Conservation (phyloP, 176 grass and related monocot species). For the Ampelocalamus luodianensis region DNA sequence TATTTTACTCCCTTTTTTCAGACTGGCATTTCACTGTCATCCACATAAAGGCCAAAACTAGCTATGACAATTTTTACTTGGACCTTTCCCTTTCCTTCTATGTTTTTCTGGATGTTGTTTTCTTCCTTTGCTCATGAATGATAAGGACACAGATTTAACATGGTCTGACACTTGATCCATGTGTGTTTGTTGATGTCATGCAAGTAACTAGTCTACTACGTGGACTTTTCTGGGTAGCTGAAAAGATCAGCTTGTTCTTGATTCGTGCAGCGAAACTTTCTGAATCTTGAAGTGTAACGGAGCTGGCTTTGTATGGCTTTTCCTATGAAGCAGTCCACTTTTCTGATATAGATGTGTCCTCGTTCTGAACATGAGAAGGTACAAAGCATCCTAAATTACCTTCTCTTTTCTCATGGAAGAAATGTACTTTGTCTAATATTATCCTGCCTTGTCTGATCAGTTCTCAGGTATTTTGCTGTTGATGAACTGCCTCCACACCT, state of each 20-base stretch:
- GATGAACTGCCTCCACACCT: conserved; percentile 73
- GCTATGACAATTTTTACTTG: background rate
- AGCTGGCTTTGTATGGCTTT: conserved; percentile 44
- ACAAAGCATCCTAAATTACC: background rate
- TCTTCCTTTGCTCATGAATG: background rate
- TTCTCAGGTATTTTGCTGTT: conserved; percentile 59
- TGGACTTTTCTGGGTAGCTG: conserved; percentile 24
- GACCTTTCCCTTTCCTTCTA: background rate
- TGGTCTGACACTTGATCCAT: conserved; percentile 13
- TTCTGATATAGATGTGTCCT: conserved; percentile 50
- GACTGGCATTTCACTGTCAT: conserved; percentile 17
- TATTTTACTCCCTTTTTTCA: background rate
- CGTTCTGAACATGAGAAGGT: conserved; percentile 56
- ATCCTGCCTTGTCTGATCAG: conserved; percentile 39
- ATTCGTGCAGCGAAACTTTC: conserved; percentile 29
- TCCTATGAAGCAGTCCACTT: conserved; percentile 30
- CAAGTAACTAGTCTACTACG: background rate
- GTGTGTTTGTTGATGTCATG: background rate
- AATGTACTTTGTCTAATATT: conserved; percentile 3
- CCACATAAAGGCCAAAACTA: background rate
- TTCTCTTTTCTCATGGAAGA: background rate
- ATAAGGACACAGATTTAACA: conserved; percentile 12
- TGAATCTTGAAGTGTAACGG: conserved; percentile 21
- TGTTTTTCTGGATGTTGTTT: conserved; percentile 19
- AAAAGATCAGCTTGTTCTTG: background rate